A percentile compares a stretch with the other conserved stretches of the same genome.
phyloP scores from a whole-genome alignment of 768 basidiomycete species.

The Rhodotorula kratochvilovae region DNA sequence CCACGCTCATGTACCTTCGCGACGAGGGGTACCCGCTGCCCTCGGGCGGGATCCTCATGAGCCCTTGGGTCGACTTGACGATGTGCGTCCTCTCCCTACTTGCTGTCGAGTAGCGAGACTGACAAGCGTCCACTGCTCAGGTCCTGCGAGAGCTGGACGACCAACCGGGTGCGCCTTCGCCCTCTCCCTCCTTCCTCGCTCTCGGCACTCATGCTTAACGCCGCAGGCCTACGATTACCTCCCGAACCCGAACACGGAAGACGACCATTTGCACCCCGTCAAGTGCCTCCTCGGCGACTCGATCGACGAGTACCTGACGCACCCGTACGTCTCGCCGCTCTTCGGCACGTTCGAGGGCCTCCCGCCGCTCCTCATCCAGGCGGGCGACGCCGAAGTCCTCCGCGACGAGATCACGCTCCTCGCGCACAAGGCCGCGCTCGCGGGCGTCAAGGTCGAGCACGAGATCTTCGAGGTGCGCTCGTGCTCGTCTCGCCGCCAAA shows the following conservation, averaged over 20 bases:
- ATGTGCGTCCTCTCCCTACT: constrained; percentile 55
- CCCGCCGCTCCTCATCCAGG: constrained; percentile 85
- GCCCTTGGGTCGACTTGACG: constrained; percentile 62
- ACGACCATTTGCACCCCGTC: constrained; percentile 87
- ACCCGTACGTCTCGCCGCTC: constrained; percentile 91
- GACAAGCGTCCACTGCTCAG: no score
- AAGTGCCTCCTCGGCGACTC: constrained; percentile 75
- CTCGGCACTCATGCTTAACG: not conserved
- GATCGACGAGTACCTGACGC: constrained; percentile 70
- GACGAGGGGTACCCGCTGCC: constrained; percentile 82
- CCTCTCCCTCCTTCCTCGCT: not conserved
- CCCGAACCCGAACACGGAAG: constrained; percentile 59
- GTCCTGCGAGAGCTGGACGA: constrained; percentile 97
- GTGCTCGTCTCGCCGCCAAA: not conserved
- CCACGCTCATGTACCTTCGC: constrained; percentile 86
- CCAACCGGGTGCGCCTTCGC: constrained; percentile 60
- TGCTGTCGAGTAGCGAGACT: no score
- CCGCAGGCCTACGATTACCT: constrained; percentile 63
- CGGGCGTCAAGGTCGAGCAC: constrained; percentile 79
- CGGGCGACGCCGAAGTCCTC: constrained; percentile 91
- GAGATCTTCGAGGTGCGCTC: constrained; percentile 54
- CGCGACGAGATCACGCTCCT: constrained; percentile 85
- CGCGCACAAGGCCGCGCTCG: constrained; percentile 83
- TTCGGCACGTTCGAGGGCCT: constrained; percentile 83
- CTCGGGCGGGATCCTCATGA: constrained; percentile 75